Conservation (phyloP, 2,329 filamentous ascomycete genomes). For the Fusarium avenaceum region DNA sequence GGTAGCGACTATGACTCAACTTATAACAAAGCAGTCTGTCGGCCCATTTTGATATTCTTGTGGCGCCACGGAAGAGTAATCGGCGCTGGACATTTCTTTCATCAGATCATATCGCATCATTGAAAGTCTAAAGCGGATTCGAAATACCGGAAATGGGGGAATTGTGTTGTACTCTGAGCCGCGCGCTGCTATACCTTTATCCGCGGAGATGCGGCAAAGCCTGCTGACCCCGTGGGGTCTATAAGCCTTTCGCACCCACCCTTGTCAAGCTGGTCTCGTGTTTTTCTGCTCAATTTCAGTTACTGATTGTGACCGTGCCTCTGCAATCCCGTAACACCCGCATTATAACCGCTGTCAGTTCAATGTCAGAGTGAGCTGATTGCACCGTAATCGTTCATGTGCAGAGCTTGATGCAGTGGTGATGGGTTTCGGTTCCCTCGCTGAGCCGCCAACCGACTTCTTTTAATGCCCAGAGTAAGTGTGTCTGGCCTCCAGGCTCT, state of each 20-base stretch:
- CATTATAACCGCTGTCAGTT: slow-evolving; percentile 9
- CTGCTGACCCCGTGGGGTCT: slow-evolving; percentile 35
- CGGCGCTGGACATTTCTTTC: neutral
- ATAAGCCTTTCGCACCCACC: slow-evolving; percentile 1
- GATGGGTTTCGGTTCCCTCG: slow-evolving; percentile 22
- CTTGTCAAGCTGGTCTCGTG: slow-evolving; percentile 23
- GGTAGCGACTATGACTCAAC: slow-evolving; percentile 6
- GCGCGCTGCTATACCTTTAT: slow-evolving; percentile 27
- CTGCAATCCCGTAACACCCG: neutral
- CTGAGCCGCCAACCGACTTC: slow-evolving; percentile 8
- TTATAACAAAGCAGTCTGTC: slow-evolving; percentile 12
- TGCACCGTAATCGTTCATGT: neutral
- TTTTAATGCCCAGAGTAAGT: neutral
- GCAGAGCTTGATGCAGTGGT: neutral
- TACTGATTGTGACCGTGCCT: neutral
- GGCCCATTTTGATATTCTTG: slow-evolving; percentile 8
- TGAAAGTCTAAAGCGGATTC: slow-evolving; percentile 15
- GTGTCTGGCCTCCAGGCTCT: neutral
- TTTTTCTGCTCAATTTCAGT: neutral
- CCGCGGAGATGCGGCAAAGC: slow-evolving; percentile 30
- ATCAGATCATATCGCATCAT: slow-evolving; percentile 27
- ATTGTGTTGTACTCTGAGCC: slow-evolving; percentile 19
- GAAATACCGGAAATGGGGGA: slow-evolving; percentile 13
- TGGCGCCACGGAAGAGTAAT: slow-evolving; percentile 10
- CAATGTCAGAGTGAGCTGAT: slow-evolving; percentile 22